Evolutionary conservation across 2,329 filamentous ascomycete species (phyloP).

Genomic region (Rhinocladiella mackenziei): DNA sequence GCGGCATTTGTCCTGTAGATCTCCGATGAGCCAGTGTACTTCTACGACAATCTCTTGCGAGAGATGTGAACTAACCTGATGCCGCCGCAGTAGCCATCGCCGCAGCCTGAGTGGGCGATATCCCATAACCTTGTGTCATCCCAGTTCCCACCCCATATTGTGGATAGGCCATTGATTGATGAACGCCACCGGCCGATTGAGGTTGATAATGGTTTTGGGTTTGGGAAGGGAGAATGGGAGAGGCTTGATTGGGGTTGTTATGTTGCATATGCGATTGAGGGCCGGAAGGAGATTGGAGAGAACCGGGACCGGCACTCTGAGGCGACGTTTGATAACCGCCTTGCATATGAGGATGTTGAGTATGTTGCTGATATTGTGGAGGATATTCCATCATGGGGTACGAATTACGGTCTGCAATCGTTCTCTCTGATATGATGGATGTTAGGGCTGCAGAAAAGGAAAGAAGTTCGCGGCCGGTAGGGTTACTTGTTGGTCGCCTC

Average conservation of each 20-base stretch:
- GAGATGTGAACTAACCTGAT: slow-evolving; percentile 65
- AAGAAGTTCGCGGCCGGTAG: slow-evolving; percentile 18
- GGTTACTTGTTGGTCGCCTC: slow-evolving; percentile 15
- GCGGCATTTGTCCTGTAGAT: slow-evolving; percentile 30
- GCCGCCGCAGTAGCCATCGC: slow-evolving; percentile 93
- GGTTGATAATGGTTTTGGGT: slow-evolving; percentile 62
- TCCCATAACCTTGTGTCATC: slow-evolving; percentile 71
- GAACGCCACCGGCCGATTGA: slow-evolving; percentile 56
- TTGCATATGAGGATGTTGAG: slow-evolving; percentile 57
- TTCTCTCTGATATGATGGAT: slow-evolving; percentile 16
- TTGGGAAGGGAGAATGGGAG: slow-evolving; percentile 75
- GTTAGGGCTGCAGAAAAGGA: slow-evolving; percentile 14
- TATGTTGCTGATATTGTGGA: slow-evolving; percentile 67
- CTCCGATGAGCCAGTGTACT: slow-evolving; percentile 11
- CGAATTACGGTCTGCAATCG: slow-evolving; percentile 9
- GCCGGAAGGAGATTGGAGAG: slow-evolving; percentile 70
- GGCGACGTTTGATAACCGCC: slow-evolving; percentile 62
- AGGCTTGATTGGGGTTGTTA: slow-evolving; percentile 61
- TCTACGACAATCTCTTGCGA: slow-evolving; percentile 33
- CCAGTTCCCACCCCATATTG: slow-evolving; percentile 69
- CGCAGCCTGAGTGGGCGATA: slow-evolving; percentile 79
- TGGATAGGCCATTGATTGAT: slow-evolving; percentile 75
- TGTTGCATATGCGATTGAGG: slow-evolving; percentile 63
- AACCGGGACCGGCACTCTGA: slow-evolving; percentile 45
- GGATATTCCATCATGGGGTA: slow-evolving; percentile 66